Conservation (phyloP, 2,329 filamentous ascomycete species). For the Ilyonectria sp. region DNA sequence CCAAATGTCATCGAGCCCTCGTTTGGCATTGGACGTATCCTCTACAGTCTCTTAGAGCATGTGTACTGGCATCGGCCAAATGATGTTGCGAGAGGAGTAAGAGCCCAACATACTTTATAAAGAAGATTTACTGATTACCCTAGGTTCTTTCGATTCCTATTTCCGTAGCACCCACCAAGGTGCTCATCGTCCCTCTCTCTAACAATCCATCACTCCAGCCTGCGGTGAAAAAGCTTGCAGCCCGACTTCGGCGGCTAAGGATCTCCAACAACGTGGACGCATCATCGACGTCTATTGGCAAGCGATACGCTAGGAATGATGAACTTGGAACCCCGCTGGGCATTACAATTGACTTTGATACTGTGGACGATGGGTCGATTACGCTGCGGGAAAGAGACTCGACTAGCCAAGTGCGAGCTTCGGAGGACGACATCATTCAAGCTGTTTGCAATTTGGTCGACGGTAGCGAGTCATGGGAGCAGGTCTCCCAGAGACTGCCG, state of each 20-base stretch:
- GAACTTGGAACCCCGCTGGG: slow-evolving; percentile 95
- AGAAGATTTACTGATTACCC: slow-evolving; percentile 36
- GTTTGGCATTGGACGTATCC: slow-evolving; percentile 95
- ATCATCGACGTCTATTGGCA: slow-evolving; percentile 92
- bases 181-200: slow-evolving; percentile 91
- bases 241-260: slow-evolving; percentile 81
- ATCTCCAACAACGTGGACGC: slow-evolving; percentile 91
- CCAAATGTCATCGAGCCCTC: slow-evolving; percentile 98
- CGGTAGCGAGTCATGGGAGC: slow-evolving; percentile 68
- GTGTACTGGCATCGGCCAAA: slow-evolving; percentile 88
- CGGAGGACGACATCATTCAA: slow-evolving; percentile 82
- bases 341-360: slow-evolving; percentile 97
- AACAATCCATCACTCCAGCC: slow-evolving; percentile 85
- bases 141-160: slow-evolving; percentile 69
- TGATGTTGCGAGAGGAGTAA: slow-evolving; percentile 80
- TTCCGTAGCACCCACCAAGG: slow-evolving; percentile 92
- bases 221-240: slow-evolving; percentile 79
- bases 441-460: slow-evolving; percentile 75
- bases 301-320: slow-evolving; percentile 94
- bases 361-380: slow-evolving; percentile 86
- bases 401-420: slow-evolving; percentile 90
- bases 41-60: slow-evolving; percentile 95
- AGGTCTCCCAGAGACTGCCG: too few species aligned
- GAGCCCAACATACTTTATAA: slow-evolving; percentile 53
- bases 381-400: slow-evolving; percentile 93